Conservation (phyloP, 768 basidiomycete species). For the Trametes cingulata region DNA sequence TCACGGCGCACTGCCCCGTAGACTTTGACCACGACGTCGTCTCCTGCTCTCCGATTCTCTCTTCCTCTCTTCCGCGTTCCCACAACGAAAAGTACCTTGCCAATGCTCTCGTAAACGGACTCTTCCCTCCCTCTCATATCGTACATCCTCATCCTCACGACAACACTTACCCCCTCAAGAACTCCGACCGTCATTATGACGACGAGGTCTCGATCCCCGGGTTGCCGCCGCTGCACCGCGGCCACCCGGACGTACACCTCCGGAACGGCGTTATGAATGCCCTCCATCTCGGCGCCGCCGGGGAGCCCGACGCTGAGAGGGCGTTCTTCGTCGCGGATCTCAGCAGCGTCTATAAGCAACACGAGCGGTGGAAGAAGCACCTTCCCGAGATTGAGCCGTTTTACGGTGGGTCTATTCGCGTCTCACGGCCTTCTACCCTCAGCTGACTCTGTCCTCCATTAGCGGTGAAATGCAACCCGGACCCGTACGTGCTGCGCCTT, state of each 20-base stretch:
- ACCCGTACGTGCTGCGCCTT: constrained; percentile 89
- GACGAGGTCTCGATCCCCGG: constrained; percentile 55
- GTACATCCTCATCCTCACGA: constrained; percentile 14
- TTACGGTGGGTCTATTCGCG: constrained; percentile 64
- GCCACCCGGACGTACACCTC: constrained; percentile 74
- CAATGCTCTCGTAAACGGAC: constrained; percentile 24
- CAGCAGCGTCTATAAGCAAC: constrained; percentile 81
- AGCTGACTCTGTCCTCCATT: constrained; percentile 24
- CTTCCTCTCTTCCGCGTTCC: constrained; percentile 24
- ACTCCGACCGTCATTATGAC: constrained; percentile 25
- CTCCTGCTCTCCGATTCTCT: constrained; percentile 28
- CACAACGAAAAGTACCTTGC: constrained; percentile 27
- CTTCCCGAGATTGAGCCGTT: constrained; percentile 90
- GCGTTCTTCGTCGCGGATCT: constrained; percentile 98
- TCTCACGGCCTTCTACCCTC: constrained; percentile 9
- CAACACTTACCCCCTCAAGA: constrained; percentile 8
- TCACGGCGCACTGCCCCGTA: constrained; percentile 36
- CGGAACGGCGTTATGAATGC: constrained; percentile 76
- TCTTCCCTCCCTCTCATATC: constrained; percentile 16
- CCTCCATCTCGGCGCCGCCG: constrained; percentile 47
- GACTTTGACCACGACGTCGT: constrained; percentile 33
- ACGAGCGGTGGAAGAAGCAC: constrained; percentile 74
- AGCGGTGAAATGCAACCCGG: constrained; percentile 99
- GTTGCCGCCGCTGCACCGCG: constrained; percentile 66
- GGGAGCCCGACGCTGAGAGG: constrained; percentile 77